Percentiles rank a stretch among this genome's conserved stretches.
Evolutionary conservation across 2,329 filamentous ascomycete species (phyloP).

Genomic region (Talaromyces sp.): DNA sequence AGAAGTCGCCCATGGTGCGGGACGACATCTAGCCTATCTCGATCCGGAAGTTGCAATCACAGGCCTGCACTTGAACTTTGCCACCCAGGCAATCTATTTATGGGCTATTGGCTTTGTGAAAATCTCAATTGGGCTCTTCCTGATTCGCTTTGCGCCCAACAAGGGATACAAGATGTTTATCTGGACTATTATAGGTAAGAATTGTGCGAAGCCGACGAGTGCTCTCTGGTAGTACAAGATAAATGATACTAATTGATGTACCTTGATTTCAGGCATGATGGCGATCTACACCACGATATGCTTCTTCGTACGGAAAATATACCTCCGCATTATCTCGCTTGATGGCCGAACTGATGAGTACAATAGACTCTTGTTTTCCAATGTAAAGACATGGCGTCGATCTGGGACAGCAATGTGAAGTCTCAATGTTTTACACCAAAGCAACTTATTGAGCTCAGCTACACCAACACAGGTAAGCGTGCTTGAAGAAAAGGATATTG

Average conservation of each 20-base stretch:
- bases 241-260: neutral
- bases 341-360: slow-evolving; percentile 11
- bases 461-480: slow-evolving; percentile 36
- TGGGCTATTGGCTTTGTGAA: slow-evolving; percentile 29
- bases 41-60: slow-evolving; percentile 34
- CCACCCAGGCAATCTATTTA: slow-evolving; percentile 46
- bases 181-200: neutral
- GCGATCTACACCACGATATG: neutral
- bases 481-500: neutral
- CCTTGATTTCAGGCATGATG: neutral
- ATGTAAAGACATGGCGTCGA: slow-evolving; percentile 45
- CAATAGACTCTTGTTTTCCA: slow-evolving; percentile 49
- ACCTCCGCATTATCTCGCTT: neutral
- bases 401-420: slow-evolving; percentile 44
- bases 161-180: neutral
- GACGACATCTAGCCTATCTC: slow-evolving; percentile 46
- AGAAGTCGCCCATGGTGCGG: slow-evolving; percentile 45
- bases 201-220: neutral
- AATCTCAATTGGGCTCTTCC: neutral
- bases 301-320: neutral
- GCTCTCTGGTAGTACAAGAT: neutral
- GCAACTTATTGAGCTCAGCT: slow-evolving; percentile 44
- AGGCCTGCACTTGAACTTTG: slow-evolving; percentile 43
- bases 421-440: slow-evolving; percentile 42
- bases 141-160: neutral